Conservation (phyloP, 2,329 filamentous ascomycete species). For the Claviceps fusiformis region DNA sequence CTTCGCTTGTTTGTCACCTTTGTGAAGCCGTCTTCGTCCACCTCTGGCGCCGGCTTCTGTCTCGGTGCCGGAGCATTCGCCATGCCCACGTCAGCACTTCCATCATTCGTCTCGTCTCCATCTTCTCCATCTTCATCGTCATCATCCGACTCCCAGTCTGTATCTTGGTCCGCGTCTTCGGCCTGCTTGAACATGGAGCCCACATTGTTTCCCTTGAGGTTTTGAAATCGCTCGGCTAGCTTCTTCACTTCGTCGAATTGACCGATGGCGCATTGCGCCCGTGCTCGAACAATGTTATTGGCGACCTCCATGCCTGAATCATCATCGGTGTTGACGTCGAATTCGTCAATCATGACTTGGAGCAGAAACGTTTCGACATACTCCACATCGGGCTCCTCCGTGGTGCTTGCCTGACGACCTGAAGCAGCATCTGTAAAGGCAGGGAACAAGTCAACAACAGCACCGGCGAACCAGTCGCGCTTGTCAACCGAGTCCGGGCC, state of each 20-base stretch:
- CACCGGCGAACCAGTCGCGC: slow-evolving; percentile 91
- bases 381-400: slow-evolving; percentile 50
- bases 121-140: slow-evolving; percentile 50
- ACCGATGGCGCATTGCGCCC: slow-evolving; percentile 49
- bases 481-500: slow-evolving; percentile 74
- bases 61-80: slow-evolving; percentile 50
- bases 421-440: slow-evolving; percentile 39
- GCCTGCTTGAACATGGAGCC: slow-evolving; percentile 40
- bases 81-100: slow-evolving; percentile 50
- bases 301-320: slow-evolving; percentile 68
- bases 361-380: slow-evolving; percentile 77
- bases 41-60: slow-evolving; percentile 54
- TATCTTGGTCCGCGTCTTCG: slow-evolving; percentile 42
- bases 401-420: slow-evolving; percentile 12
- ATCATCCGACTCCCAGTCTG: slow-evolving; percentile 46
- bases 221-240: slow-evolving; percentile 50
- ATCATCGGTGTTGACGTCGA: slow-evolving; percentile 85
- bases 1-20: slow-evolving; percentile 59
- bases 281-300: slow-evolving; percentile 53
- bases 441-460: slow-evolving; percentile 66
- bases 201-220: slow-evolving; percentile 45
- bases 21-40: slow-evolving; percentile 73
- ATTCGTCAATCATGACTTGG: slow-evolving; percentile 91
- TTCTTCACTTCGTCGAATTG: slow-evolving; percentile 50
- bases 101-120: slow-evolving; percentile 44